Conservation (phyloP, 768 basidiomycete species). For the Boletus sp. region DNA sequence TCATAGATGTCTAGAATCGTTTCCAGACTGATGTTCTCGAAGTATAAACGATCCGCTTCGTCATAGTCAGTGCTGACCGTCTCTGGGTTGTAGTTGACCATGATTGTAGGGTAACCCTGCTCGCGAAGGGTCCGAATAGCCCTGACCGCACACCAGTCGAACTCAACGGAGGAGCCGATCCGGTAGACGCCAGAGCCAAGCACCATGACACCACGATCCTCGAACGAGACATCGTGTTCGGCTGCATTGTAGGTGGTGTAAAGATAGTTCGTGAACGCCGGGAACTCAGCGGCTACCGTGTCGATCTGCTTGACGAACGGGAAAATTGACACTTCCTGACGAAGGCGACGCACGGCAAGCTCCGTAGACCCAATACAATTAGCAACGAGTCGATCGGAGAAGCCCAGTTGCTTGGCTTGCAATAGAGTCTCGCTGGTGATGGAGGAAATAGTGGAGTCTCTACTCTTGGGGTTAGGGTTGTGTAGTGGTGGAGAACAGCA, state of each 20-base stretch:
- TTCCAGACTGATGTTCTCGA: slow-evolving; percentile 97
- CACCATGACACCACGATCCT: slow-evolving; percentile 94
- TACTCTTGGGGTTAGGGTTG: slow-evolving; percentile 29
- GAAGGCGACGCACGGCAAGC: slow-evolving; percentile 85
- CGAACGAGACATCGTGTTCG: slow-evolving; percentile 88
- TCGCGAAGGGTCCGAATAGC: slow-evolving; percentile 95
- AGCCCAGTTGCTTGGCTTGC: slow-evolving; percentile 91
- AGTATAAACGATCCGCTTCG: slow-evolving; percentile 97
- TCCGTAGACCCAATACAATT: slow-evolving; percentile 83
- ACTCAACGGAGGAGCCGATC: slow-evolving; percentile 98
- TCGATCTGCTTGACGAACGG: slow-evolving; percentile 99
- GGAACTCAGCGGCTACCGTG: slow-evolving; percentile 98
- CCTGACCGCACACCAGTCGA: slow-evolving; percentile 99
- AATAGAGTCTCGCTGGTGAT: slow-evolving; percentile 64
- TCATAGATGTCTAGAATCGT: slow-evolving; percentile 98
- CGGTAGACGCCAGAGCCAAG: slow-evolving; percentile 98
- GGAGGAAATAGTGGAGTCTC: slow-evolving; percentile 61
- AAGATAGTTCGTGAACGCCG: slow-evolving; percentile 97
- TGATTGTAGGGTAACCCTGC: slow-evolving; percentile 92
- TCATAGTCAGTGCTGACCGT: slow-evolving; percentile 99
- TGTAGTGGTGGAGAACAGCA: not conserved
- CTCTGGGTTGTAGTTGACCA: slow-evolving; percentile 99
- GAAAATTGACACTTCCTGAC: slow-evolving; percentile 77
- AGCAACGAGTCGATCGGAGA: slow-evolving; percentile 92
- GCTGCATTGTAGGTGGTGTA: slow-evolving; percentile 98